Evolutionary conservation across 2,329 filamentous ascomycete genomes (phyloP).

Genomic region (Septoria linicola): DNA sequence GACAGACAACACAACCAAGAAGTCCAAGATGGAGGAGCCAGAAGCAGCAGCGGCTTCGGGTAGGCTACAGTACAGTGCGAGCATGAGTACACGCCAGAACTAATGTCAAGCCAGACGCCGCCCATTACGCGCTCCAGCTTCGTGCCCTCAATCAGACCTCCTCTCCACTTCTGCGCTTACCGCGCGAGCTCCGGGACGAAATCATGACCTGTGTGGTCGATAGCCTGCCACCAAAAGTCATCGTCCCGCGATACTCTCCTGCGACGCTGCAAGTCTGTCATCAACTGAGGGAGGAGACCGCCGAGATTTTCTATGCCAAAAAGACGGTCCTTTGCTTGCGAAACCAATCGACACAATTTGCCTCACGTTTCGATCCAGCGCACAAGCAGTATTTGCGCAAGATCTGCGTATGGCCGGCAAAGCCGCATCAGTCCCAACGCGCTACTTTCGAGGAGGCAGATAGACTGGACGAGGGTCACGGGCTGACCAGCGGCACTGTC

Average conservation of each 20-base stretch:
- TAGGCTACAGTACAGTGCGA: no score
- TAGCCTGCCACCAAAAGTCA: background rate
- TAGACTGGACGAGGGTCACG: no score
- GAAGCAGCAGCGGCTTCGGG: background rate
- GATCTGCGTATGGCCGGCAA: no score
- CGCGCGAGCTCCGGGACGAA: constrained; percentile 14
- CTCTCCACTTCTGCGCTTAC: constrained; percentile 10
- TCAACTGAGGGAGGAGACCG: constrained; percentile 12
- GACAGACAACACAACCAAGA: no score
- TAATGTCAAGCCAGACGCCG: no score
- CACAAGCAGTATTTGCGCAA: constrained; percentile 12
- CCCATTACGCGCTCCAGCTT: background rate
- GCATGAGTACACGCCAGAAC: no score
- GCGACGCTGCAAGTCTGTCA: background rate
- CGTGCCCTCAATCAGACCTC: background rate
- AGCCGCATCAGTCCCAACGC: no score
- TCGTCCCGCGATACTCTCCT: constrained; percentile 4
- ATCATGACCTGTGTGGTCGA: constrained; percentile 1
- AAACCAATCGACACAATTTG: background rate
- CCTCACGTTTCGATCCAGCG: background rate
- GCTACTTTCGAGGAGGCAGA: background rate
- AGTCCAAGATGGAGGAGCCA: background rate
- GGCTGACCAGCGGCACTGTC: no score
- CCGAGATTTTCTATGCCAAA: constrained; percentile 11
- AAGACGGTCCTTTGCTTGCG: constrained; percentile 8